phyloP scores from a whole-genome alignment of 805 yeast genomes.

The Torulaspora quercuum region DNA sequence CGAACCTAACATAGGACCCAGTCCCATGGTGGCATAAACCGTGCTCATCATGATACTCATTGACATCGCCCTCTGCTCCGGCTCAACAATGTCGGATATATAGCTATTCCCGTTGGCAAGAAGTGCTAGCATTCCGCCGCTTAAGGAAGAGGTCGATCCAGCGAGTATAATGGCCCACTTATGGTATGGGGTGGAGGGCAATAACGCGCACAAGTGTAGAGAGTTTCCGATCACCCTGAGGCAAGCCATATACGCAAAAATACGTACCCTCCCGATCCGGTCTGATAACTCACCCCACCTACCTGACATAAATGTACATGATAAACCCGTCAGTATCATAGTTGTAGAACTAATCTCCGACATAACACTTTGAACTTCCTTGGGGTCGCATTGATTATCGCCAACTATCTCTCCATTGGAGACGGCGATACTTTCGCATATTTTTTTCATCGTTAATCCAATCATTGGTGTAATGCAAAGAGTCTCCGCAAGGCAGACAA shows the following conservation, averaged over 20 bases:
- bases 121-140: constrained; percentile 62
- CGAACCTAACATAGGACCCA: constrained; percentile 64
- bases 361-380: constrained; percentile 42
- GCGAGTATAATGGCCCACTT: constrained; percentile 42
- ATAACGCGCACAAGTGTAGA: constrained; percentile 28
- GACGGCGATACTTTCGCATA: constrained; percentile 40
- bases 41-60: constrained; percentile 60
- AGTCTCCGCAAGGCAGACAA: constrained; percentile 43
- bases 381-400: constrained; percentile 36
- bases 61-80: constrained; percentile 52
- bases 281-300: constrained; percentile 64
- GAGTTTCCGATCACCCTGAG: constrained; percentile 27
- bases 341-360: constrained; percentile 49
- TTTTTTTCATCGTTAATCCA: constrained; percentile 39
- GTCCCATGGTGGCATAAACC: constrained; percentile 55
- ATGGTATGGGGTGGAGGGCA: constrained; percentile 39
- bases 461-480: constrained; percentile 41
- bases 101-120: constrained; percentile 64
- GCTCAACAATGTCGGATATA: constrained; percentile 67
- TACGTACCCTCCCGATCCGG: constrained; percentile 55
- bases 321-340: constrained; percentile 42
- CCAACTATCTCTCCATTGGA: constrained; percentile 14
- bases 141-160: constrained; percentile 45
- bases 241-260: constrained; percentile 39
- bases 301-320: constrained; percentile 53